Conservation (phyloP, 2,329 filamentous ascomycete genomes). For the Phaeosphaeriaceae sp. region DNA sequence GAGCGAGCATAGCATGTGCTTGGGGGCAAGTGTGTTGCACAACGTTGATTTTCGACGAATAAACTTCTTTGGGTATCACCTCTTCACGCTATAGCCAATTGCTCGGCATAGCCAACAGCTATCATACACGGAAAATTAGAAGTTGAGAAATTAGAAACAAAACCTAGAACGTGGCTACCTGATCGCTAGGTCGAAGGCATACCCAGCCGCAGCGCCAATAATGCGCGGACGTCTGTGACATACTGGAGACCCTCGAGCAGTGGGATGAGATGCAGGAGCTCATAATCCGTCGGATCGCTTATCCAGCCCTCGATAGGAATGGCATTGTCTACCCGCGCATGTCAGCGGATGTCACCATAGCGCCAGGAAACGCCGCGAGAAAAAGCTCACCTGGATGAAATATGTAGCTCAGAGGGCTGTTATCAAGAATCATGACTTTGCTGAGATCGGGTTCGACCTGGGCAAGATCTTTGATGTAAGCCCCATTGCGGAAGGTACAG, state of each 20-base stretch:
- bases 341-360: conserved; percentile 18
- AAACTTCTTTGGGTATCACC: conserved; percentile 45
- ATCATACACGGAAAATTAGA: conserved; percentile 43
- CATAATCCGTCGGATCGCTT: conserved; percentile 95
- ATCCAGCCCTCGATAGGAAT: conserved; percentile 99
- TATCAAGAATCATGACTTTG: conserved; percentile 98
- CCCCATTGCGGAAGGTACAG: conserved; percentile 92
- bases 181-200: conserved; percentile 58
- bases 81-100: conserved; percentile 36
- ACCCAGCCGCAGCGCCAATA: conserved; percentile 86
- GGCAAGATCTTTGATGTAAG: conserved; percentile 97
- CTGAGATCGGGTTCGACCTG: conserved; percentile 96
- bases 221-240: conserved; percentile 90
- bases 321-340: conserved; percentile 77
- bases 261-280: conserved; percentile 89
- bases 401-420: conserved; percentile 96
- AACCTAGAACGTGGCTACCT: conserved; percentile 19
- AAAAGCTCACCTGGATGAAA: conserved; percentile 88
- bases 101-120: conserved; percentile 32
- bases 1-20: conserved; percentile 11
- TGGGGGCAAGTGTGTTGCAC: conserved; percentile 1
- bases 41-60: conserved; percentile 15
- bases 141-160: conserved; percentile 20
- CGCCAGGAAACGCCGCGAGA: background rate
- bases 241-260: conserved; percentile 94